Base-by-base conservation (phyloP, 306 rosid species). In the Quercus agrifolia region DNA sequence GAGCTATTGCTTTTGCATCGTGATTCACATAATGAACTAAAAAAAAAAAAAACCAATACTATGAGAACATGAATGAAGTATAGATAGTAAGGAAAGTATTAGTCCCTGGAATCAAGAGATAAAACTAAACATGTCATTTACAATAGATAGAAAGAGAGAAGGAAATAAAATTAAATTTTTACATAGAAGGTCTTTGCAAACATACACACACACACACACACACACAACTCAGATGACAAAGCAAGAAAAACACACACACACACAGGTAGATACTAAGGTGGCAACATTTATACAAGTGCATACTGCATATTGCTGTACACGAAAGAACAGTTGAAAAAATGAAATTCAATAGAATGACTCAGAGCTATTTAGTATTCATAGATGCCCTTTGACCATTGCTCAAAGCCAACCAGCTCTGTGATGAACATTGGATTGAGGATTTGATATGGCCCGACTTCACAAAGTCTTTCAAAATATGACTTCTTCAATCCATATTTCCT, bases 391-490 rank as follows among this genome's bases (percentile, higher is more conserved):
- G 54, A 49, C 15, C 4, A 13, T 49, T 13, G 54, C 54, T 49
- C 54, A 49, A 49, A 10, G 15, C 15, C 54, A 12, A 12, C 54
- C 54, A 49, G 17, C 54, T 49, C 54, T 49, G 75, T 55, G 25
- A 78, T 67, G 31, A 56, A 49, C 64, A 19, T 35, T 28, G 82
- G 77, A 49, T 54, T 46, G 20, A 56, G 59, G 56, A n/a, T 33
- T 52, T 8, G 78, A 68, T 46, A 78, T 44, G 41, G 77, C 56
- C 19, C 41, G 52, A 19, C 10, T n/a, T 74, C 69, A 14, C 49
- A 4, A 21, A 86, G 85, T 46, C 87, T 80, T 74, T 80, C 83
- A 11, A 77, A 86, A 68, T 77, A 74, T 0, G 87, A 83, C 21
- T 57, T 31, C 64, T 55, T 70, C 75, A 81, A 80, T 9, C 86